phyloP scores from a whole-genome alignment of 139 green algal genomes.

The Tetradesmus obliquus region DNA sequence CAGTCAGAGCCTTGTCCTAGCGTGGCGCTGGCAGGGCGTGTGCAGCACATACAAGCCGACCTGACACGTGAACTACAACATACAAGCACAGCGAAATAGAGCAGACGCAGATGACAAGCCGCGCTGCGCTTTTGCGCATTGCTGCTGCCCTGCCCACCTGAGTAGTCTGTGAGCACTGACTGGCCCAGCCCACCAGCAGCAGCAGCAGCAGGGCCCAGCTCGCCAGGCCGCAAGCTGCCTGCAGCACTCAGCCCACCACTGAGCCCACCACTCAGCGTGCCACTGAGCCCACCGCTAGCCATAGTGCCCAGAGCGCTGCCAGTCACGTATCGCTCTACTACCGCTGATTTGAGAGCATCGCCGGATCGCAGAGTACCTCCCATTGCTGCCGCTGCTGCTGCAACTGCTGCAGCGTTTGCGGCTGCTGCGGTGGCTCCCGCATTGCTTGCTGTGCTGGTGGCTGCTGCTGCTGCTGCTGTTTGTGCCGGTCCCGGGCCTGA shows the following conservation, averaged over 20 bases:
- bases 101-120: neutral
- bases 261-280: slow-evolving; percentile 9
- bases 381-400: neutral
- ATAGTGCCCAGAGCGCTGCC: neutral
- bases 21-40: too few relatives aligned
- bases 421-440: neutral
- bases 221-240: neutral
- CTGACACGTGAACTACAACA: neutral
- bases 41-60: too few relatives aligned
- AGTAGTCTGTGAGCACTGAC: neutral
- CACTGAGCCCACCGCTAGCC: neutral
- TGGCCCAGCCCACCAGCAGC: neutral
- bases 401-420: neutral
- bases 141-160: neutral
- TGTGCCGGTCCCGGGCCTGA: slow-evolving; percentile 5
- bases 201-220: neutral
- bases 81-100: neutral
- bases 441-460: neutral
- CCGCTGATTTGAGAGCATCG: slow-evolving; percentile 38
- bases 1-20: too few relatives aligned
- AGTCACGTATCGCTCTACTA: slow-evolving; percentile 23
- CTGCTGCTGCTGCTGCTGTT: slow-evolving; percentile 37
- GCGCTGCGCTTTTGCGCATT: too few relatives aligned
- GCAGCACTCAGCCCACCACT: neutral
- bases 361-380: slow-evolving; percentile 5